phyloP scores from a whole-genome alignment of 192 early-diverging fungal species.

The Tieghemiomyces parasiticus region DNA sequence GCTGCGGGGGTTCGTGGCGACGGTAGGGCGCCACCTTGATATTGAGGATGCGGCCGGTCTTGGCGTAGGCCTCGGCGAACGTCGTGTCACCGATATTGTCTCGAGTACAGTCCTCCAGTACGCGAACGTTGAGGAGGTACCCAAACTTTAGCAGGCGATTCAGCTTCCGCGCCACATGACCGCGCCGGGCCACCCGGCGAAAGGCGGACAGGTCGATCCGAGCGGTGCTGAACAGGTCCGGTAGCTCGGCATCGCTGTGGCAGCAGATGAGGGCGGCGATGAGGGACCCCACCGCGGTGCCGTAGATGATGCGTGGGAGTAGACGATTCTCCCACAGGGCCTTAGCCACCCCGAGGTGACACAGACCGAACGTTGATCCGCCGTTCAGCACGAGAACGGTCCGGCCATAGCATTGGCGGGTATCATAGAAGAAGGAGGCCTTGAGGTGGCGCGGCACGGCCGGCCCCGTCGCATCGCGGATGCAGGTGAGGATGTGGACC shows the following conservation, averaged over 20 bases:
- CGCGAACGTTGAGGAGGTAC: constrained; percentile 57
- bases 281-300: constrained; percentile 72
- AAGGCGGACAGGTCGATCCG: constrained; percentile 13
- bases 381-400: constrained; percentile 80
- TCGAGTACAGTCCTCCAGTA: constrained; percentile 54
- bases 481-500: constrained; percentile 13
- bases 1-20: constrained; percentile 55
- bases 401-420: constrained; percentile 53
- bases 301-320: constrained; percentile 73
- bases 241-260: constrained; percentile 60
- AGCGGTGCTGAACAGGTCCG: constrained; percentile 14
- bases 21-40: constrained; percentile 19
- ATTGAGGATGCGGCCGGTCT: constrained; percentile 77
- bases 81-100: constrained; percentile 71
- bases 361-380: constrained; percentile 73
- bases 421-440: constrained; percentile 56
- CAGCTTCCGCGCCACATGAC: constrained; percentile 36
- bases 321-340: constrained; percentile 47
- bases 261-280: constrained; percentile 71
- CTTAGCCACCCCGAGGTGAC: constrained; percentile 73
- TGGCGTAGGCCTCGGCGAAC: constrained; percentile 78
- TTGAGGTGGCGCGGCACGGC: constrained; percentile 2
- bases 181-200: neutral
- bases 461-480: neutral
- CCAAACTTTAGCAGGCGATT: constrained; percentile 49